These are phyloP conservation scores for Taphrina wiesneri DNA, from an alignment of 1,139 yeast genomes.

Conservation along the genomic window DNA sequence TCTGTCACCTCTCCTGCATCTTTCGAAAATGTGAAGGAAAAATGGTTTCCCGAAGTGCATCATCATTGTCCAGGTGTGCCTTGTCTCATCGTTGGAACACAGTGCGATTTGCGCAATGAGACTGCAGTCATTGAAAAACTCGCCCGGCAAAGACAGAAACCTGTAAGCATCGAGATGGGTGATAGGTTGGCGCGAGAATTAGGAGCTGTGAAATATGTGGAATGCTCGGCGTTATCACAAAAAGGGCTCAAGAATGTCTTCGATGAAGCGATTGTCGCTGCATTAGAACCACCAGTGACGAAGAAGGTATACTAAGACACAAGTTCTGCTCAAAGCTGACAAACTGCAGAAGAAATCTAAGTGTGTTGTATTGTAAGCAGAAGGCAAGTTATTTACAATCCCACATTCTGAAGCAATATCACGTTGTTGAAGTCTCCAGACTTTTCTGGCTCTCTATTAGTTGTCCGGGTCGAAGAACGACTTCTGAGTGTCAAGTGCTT, in stretches of 20 bases:
- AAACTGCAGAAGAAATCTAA: constrained; percentile 39
- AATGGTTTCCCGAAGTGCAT: constrained; percentile 98
- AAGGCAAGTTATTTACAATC: not conserved
- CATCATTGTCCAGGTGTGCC: constrained; percentile 99
- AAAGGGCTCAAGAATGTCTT: constrained; percentile 93
- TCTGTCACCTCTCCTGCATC: constrained; percentile 95
- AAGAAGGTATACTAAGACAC: constrained; percentile 34
- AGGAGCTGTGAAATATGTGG: constrained; percentile 93
- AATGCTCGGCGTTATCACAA: constrained; percentile 97
- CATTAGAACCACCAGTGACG: constrained; percentile 45
- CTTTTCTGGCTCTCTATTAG: not conserved
- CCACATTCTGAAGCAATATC: not conserved
- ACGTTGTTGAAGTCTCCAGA: not conserved
- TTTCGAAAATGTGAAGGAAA: constrained; percentile 96
- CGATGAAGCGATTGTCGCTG: constrained; percentile 87
- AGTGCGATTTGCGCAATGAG: constrained; percentile 90
- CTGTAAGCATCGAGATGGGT: constrained; percentile 84
- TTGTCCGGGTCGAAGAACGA: too few relatives aligned
- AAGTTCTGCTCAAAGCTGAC: not conserved
- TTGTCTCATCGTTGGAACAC: constrained; percentile 93
- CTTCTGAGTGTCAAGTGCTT: not conserved
- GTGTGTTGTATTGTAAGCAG: constrained; percentile 67
- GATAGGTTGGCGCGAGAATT: constrained; percentile 89
- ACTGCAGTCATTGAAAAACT: constrained; percentile 85
- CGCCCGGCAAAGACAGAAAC: constrained; percentile 84